A percentile compares a stretch with the other conserved stretches of the same genome.
Evolutionary conservation across 768 basidiomycete genomes (phyloP).

Genomic region (Boletus reticulatus): DNA sequence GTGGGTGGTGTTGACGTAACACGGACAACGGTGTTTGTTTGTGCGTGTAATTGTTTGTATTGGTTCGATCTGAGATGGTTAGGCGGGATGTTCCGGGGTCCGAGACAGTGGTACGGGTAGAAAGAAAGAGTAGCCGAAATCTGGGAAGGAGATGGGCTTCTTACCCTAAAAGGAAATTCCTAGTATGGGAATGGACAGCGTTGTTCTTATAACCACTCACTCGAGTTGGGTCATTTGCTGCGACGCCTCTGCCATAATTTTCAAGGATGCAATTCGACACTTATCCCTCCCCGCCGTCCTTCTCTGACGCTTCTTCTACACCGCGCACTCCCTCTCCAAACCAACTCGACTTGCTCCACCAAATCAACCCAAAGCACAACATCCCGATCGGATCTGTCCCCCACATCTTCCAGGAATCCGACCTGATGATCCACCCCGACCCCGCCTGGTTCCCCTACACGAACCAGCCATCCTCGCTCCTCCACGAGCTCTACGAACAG

Average conservation of each 20-base stretch:
- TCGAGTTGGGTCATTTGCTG: conserved; percentile 17
- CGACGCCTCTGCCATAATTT: conserved; percentile 15
- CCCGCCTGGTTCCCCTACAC: conserved; percentile 35
- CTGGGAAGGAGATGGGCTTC: conserved; percentile 32
- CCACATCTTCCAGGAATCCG: conserved; percentile 49
- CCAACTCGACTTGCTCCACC: conserved; percentile 34
- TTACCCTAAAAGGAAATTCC: conserved; percentile 25
- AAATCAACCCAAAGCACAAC: conserved; percentile 37
- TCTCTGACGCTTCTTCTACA: conserved; percentile 64
- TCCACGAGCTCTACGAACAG: conserved; percentile 71
- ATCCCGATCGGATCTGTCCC: conserved; percentile 43
- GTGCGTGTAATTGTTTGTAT: conserved; percentile 11
- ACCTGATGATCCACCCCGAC: conserved; percentile 39
- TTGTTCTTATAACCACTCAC: conserved; percentile 33
- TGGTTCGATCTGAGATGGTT: conserved; percentile 27
- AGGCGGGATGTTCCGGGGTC: conserved; percentile 33
- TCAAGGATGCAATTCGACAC: conserved; percentile 54
- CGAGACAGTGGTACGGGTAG: conserved; percentile 33
- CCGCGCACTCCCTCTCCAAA: conserved; percentile 75
- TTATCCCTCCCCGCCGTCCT: conserved; percentile 48
- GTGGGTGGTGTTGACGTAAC: conserved; percentile 32
- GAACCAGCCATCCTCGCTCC: conserved; percentile 47
- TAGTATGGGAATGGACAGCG: conserved; percentile 23
- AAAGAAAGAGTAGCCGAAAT: conserved; percentile 39
- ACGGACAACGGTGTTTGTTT: conserved; percentile 31